Conservation (phyloP, 768 basidiomycete genomes). For the Termitomyces eurrhizus region DNA sequence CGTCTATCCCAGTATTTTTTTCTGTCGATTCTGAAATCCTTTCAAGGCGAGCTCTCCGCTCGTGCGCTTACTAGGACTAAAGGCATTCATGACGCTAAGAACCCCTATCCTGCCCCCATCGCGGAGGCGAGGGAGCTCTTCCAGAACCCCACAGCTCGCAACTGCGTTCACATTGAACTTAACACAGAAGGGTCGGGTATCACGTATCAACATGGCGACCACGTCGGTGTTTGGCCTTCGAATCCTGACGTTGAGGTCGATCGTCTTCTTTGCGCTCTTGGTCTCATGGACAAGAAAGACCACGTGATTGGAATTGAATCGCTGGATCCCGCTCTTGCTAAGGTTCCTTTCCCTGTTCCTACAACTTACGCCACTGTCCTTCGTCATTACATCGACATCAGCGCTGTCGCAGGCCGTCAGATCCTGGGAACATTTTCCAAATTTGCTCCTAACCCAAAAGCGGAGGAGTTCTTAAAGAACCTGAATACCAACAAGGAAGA, state of each 20-base stretch:
- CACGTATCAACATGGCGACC: conserved; percentile 98
- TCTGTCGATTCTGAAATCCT: conserved; percentile 13
- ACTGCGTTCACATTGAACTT: conserved; percentile 94
- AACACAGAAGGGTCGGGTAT: conserved; percentile 93
- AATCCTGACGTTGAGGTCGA: conserved; percentile 93
- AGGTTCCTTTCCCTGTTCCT: conserved; percentile 98
- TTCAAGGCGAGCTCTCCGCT: conserved; percentile 86
- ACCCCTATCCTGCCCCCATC: conserved; percentile 90
- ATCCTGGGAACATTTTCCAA: conserved; percentile 84
- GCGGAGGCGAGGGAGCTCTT: conserved; percentile 80
- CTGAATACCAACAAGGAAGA: conserved; percentile 86
- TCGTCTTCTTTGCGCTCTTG: conserved; percentile 82
- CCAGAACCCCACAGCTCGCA: conserved; percentile 64
- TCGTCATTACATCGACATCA: conserved; percentile 96
- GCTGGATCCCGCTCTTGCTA: conserved; percentile 96
- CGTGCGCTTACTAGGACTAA: conserved; percentile 90
- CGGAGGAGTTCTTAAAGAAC: conserved; percentile 67
- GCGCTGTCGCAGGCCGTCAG: conserved; percentile 91
- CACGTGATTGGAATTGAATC: conserved; percentile 89
- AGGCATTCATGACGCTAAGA: conserved; percentile 97
- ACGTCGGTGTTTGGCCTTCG: conserved; percentile 95
- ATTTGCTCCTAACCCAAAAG: conserved; percentile 80
- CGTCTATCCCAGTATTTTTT: conserved; percentile 18
- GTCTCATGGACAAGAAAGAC: conserved; percentile 77
- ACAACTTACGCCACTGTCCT: conserved; percentile 93